Conservation (phyloP, 768 basidiomycete species). For the Tricholomella constricta region DNA sequence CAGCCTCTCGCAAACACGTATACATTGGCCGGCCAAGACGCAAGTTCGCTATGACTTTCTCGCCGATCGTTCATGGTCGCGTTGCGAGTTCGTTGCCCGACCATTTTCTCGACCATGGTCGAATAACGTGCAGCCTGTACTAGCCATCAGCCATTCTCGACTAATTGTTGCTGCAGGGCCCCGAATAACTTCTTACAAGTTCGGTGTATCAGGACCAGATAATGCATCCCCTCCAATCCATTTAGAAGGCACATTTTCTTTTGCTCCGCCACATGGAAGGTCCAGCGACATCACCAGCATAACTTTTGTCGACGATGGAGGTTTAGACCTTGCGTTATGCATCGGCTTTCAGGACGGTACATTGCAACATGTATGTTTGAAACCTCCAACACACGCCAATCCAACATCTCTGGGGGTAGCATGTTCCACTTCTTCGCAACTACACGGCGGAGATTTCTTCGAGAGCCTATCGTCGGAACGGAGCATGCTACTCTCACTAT, state of each 20-base stretch:
- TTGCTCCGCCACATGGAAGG: conserved; percentile 34
- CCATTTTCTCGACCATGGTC: conserved; percentile 64
- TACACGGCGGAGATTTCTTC: conserved; percentile 49
- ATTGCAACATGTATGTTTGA: conserved; percentile 45
- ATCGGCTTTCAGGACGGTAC: conserved; percentile 64
- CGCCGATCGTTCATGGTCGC: conserved; percentile 56
- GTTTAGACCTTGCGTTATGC: conserved; percentile 45
- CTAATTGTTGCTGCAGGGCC: conserved; percentile 64
- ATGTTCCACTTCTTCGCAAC: conserved; percentile 8
- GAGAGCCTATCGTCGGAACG: conserved; percentile 56
- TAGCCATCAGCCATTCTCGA: conserved; percentile 56
- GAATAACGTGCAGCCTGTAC: conserved; percentile 53
- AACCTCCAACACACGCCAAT: conserved; percentile 16
- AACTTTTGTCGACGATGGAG: conserved; percentile 47
- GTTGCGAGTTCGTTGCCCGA: conserved; percentile 55
- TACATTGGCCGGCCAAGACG: conserved; percentile 43
- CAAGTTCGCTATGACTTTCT: conserved; percentile 54
- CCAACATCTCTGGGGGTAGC: conserved; percentile 22
- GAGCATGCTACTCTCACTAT: conserved; percentile 53
- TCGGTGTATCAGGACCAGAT: conserved; percentile 32
- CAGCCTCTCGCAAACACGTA: conserved; percentile 47
- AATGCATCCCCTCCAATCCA: conserved; percentile 43
- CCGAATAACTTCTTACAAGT: conserved; percentile 57
- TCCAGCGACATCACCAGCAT: conserved; percentile 58
- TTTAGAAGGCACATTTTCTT: conserved; percentile 47